Conservation (phyloP, 768 basidiomycete species). For the Lyophyllum atratum region DNA sequence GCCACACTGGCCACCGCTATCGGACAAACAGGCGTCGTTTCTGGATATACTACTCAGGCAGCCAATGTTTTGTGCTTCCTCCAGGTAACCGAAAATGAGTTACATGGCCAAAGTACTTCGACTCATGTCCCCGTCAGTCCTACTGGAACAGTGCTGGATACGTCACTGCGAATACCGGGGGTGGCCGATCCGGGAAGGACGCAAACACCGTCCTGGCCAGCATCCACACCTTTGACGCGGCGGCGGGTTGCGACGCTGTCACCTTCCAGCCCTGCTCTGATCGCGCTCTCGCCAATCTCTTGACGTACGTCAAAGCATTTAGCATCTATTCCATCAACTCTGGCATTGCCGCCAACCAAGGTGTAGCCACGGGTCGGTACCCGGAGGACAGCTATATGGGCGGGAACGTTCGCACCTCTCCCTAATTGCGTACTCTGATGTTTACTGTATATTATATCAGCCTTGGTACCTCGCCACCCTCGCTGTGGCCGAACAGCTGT, state of each 20-base stretch:
- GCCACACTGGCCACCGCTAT: conserved; percentile 60
- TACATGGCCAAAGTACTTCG: too few relatives aligned
- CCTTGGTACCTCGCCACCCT: conserved; percentile 79
- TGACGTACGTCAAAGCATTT: conserved; percentile 72
- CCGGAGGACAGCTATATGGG: conserved; percentile 71
- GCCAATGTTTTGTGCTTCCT: conserved; percentile 72
- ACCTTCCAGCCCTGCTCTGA: conserved; percentile 86
- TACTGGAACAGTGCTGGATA: conserved; percentile 72
- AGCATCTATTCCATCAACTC: conserved; percentile 67
- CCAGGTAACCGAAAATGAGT: conserved; percentile 57
- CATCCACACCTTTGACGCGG: conserved; percentile 74
- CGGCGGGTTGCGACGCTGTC: conserved; percentile 68
- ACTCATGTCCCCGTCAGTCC: conserved; percentile 40
- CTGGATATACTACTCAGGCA: conserved; percentile 60
- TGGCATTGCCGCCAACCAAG: conserved; percentile 51
- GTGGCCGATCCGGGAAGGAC: conserved; percentile 76
- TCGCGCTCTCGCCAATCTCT: conserved; percentile 66
- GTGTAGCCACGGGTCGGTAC: conserved; percentile 79
- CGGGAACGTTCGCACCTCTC: conserved; percentile 59
- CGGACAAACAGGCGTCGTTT: conserved; percentile 48
- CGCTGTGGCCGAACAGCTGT: conserved; percentile 76
- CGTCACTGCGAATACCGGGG: conserved; percentile 76
- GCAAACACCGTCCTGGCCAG: conserved; percentile 73
- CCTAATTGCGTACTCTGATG: conserved; percentile 17
- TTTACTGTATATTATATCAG: conserved; percentile 30